Evolutionary conservation across 2,329 filamentous ascomycete genomes (phyloP).

Genomic region (Xylaria hypoxylon): DNA sequence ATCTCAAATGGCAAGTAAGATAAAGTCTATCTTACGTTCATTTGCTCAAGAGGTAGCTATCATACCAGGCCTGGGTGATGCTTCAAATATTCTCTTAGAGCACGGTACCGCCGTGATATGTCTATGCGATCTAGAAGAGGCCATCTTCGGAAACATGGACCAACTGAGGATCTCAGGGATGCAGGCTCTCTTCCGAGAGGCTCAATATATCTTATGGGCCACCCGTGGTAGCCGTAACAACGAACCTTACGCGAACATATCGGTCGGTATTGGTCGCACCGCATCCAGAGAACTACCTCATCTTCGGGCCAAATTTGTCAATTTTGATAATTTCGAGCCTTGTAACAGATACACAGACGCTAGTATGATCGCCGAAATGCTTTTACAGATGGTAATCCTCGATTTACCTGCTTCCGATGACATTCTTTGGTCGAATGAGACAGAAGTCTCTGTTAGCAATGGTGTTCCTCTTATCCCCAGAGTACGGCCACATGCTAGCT

Average conservation of each 20-base stretch:
- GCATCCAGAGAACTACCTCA: constrained; percentile 1
- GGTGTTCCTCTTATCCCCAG: constrained; percentile 9
- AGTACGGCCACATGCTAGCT: not conserved
- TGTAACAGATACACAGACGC: not conserved
- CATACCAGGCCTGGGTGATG: not conserved
- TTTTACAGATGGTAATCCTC: constrained; percentile 12
- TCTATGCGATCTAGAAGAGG: constrained; percentile 13
- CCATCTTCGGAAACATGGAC: constrained; percentile 3
- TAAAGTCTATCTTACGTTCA: not conserved
- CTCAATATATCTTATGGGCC: constrained; percentile 18
- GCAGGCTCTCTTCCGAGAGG: not conserved
- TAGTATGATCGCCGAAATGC: not conserved
- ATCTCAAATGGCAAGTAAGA: not conserved
- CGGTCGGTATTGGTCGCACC: constrained; percentile 14
- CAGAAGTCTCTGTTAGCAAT: constrained; percentile 9
- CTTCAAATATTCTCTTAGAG: not conserved
- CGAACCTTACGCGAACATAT: constrained; percentile 21
- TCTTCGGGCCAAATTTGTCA: not conserved
- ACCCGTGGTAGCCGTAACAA: not conserved
- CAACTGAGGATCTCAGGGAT: not conserved
- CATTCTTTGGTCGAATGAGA: constrained; percentile 13
- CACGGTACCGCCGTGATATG: constrained; percentile 4
- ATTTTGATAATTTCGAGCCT: not conserved
- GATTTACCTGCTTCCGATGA: not conserved
- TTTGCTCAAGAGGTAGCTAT: not conserved